Conservation (phyloP, 768 basidiomycete species). For the Polyporus arcularius region DNA sequence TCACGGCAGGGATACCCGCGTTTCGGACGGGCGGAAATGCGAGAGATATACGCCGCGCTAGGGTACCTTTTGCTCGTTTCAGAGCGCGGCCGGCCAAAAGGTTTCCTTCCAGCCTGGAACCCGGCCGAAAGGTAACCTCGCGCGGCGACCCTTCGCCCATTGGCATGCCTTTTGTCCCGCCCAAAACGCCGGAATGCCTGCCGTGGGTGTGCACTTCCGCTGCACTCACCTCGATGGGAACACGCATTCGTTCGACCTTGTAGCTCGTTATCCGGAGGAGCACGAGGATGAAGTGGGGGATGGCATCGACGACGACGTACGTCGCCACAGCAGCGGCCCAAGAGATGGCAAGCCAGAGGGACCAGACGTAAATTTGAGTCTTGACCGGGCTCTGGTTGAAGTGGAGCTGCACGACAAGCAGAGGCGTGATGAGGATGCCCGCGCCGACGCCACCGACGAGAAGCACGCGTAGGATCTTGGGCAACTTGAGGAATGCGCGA, state of each 20-base stretch:
- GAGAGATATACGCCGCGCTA: too few species aligned
- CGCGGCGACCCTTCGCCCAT: too few species aligned
- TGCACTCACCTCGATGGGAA: slow-evolving; percentile 61
- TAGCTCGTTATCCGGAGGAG: slow-evolving; percentile 57
- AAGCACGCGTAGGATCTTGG: slow-evolving; percentile 57
- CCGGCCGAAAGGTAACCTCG: too few species aligned
- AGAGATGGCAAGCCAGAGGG: slow-evolving; percentile 66
- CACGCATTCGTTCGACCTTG: slow-evolving; percentile 65
- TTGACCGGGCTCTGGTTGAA: slow-evolving; percentile 51
- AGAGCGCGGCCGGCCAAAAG: too few species aligned
- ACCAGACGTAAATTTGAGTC: slow-evolving; percentile 63
- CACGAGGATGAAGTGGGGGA: slow-evolving; percentile 57
- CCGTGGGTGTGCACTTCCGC: background rate
- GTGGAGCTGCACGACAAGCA: slow-evolving; percentile 65
- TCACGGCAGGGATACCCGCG: too few species aligned
- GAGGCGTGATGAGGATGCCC: slow-evolving; percentile 66
- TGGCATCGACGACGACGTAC: slow-evolving; percentile 62
- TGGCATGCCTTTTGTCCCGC: too few species aligned
- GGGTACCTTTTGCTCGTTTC: too few species aligned
- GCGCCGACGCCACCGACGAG: slow-evolving; percentile 60
- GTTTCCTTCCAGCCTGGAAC: too few species aligned
- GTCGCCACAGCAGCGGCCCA: slow-evolving; percentile 67
- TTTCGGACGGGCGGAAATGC: too few species aligned
- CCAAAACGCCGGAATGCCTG: too few species aligned
- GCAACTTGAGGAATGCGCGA: slow-evolving; percentile 66